Base-by-base conservation (phyloP, 2,329 filamentous ascomycete species). In the Cercospora sp. region DNA sequence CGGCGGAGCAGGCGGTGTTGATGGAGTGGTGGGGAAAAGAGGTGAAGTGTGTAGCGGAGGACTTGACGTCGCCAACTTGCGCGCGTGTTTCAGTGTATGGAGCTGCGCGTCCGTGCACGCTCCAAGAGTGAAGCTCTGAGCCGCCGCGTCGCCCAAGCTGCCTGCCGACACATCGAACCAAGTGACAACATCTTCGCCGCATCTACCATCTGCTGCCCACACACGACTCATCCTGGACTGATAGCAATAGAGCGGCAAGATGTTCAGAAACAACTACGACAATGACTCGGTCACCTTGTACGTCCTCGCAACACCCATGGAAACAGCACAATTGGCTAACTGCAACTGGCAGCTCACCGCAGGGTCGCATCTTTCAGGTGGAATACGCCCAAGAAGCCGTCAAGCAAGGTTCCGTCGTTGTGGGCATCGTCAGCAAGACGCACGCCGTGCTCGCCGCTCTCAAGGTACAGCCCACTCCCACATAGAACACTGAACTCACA, bases 241-340 rank as follows among this genome's bases (percentile, higher is more conserved):
- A 26, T 36, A 51, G 31, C 33, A 18, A 57, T 39, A 62, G n/a
- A 48, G 55, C 57, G 60, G 26, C 68, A 70, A 73, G 87, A 89
- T 99, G 95, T 99, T 99, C 85, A 89, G 95, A 84, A 99, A 99
- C 87, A 98, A 98, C 84, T 99, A 99, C 87, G 95, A 99, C 86
- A 99, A 99, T 89, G 95, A 99, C 83, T 96, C 94, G 72, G 94
- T 98, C 84, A 99, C 95, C 84, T 99, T 98, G 93, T 97, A 87
- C 83, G 90, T 83, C 60, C 39, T 23, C 31, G 63, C 63, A 55
- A 55, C 33, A 23, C 28, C 30, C 30, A 59, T 23, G n/a, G 30
- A 23, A 18, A 59, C 55, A 31, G 16, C n/a, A 39, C 53, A 16
- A 30, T 59, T 63, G 20, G 45, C 70, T 70, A 65, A 69, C 28